Base-by-base conservation (phyloP, 176 grass and related monocot genomes). In the Elaeis guineensis region DNA sequence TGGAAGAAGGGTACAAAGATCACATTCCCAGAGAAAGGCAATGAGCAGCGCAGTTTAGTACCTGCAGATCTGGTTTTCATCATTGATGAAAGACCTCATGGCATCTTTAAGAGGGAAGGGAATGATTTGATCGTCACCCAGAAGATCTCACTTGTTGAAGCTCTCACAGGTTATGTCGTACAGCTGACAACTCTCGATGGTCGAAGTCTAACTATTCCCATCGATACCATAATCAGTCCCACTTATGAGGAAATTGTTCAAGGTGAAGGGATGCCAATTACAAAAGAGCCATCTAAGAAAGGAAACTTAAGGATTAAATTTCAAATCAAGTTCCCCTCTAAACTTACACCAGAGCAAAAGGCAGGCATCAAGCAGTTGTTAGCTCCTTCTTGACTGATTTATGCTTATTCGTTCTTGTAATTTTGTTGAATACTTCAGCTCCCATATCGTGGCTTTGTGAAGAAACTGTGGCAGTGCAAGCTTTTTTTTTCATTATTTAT, bases 1-100 rank as follows among this genome's bases (percentile, higher is more conserved):
- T 88, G 89, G 84, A 94, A 88, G 64, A 94, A 94, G 65, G 84
- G 84, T 22, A 88, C 84, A 29, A 87, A 84, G 58, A 81, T 88
- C 26, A 88, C 80, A 26, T 94, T 94, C 58, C 70, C 59, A 12
- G 70, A 75, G 60, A 85, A 82, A 76, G 79, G 79, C 52, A 87
- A 87, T 1, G 70, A 78, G 57, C 52, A 32, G 1, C 53, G 72
- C 17, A 82, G 84, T 0, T 65, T 81, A n/a, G 66, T 66, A 69
- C 80, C 83, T 58, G 53, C 80, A 35, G 84, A 94, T 58, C 75
- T 89, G 0, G 66, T 94, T 0, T 94, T 94, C 55, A 78, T 81
- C 62, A 73, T 94, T 50, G 84, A 89, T 64, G 89, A 94, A 52
- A 76, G 72, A 20, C 63, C 71, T 11, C 89, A 89, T 63, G 50